Evolutionary conservation across 805 yeast genomes (phyloP).

Genomic region (Starmerella roubikii): DNA sequence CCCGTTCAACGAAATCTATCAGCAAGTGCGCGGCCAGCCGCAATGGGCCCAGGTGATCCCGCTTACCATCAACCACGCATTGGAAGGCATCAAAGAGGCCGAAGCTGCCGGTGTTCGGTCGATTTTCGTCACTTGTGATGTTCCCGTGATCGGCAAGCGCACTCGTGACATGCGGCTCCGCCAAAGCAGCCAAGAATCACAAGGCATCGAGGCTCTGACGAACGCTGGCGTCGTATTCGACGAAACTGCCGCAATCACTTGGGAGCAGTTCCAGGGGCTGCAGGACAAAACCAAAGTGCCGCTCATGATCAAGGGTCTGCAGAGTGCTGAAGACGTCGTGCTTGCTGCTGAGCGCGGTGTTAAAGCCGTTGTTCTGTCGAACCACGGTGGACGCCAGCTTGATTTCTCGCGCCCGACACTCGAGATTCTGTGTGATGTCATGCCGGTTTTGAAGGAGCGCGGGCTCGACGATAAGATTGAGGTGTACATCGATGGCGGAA

Average conservation of each 20-base stretch:
- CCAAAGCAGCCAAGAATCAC: constrained; percentile 44
- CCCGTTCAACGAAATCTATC: constrained; percentile 71
- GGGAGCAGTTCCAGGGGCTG: constrained; percentile 28
- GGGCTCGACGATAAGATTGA: constrained; percentile 37
- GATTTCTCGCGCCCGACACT: constrained; percentile 70
- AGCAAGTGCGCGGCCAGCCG: constrained; percentile 57
- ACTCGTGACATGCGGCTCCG: constrained; percentile 53
- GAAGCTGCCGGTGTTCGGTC: constrained; percentile 60
- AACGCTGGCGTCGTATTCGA: constrained; percentile 41
- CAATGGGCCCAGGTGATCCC: constrained; percentile 88
- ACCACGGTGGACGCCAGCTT: constrained; percentile 83
- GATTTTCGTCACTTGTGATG: constrained; percentile 68
- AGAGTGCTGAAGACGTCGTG: constrained; percentile 63
- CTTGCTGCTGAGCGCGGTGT: constrained; percentile 58
- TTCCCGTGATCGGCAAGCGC: constrained; percentile 79
- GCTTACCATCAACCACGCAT: constrained; percentile 51
- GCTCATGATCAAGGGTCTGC: constrained; percentile 66
- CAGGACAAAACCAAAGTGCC: constrained; percentile 18
- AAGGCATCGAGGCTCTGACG: constrained; percentile 76
- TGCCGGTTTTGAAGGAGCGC: constrained; percentile 30
- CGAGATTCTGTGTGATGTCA: constrained; percentile 52
- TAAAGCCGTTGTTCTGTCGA: constrained; percentile 66
- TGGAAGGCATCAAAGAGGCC: constrained; percentile 49
- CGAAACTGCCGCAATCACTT: constrained; percentile 24
- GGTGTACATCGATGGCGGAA: constrained; percentile 62